Evolutionary conservation across 139 green algal species (phyloP), one percentile per base, ranked within the genome.

Genomic region (Raphidocelis subcapitata): DNA sequence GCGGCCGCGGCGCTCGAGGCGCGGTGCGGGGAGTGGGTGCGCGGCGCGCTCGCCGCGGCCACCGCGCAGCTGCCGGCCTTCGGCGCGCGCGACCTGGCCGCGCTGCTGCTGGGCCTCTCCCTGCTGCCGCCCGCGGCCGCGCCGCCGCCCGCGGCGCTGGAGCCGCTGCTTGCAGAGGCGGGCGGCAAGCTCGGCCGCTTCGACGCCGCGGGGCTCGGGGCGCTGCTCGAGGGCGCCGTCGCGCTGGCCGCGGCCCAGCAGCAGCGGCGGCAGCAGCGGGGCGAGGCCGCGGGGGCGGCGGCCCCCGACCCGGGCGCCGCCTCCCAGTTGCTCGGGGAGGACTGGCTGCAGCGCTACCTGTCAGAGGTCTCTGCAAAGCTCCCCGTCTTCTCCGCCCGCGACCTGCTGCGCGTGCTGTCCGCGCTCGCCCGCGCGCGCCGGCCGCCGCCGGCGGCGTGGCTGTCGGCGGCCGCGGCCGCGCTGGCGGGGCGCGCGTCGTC

Each of bases 241-340:
- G 41, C 8, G 41, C 41, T 49, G 12, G 8, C 41, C 8, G 1
- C 52, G 20, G 8, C 51, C 36, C 36, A 68, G 69, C 57, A 54
- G 67, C 29, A 54, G 67, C 67, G 60, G 59, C 44, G 61, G 69
- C 56, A 60, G 69, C 59, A 62, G 59, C 69, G 49, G 59, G 54
- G 56, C 35, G 49, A 73, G 52, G 49, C 65, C 37, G 36, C 47
- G 69, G 44, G 52, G 35, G 32, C 29, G 52, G 3, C 24, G 65
- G 5, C 20, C 23, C 32, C 23, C 31, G 31, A 67, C 10, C 35
- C 1, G 0, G 5, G 28, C 5, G 31, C 60, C 1, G 3, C 32
- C 21, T 23, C 67, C 21, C 33, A 46, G 31, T 18, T 60, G 55
- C 56, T 76, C 41, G 36, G 57, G 26, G 46, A 32, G 5, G 49